Base-by-base conservation (phyloP, 306 rosid species). In the Glycine latifolia region DNA sequence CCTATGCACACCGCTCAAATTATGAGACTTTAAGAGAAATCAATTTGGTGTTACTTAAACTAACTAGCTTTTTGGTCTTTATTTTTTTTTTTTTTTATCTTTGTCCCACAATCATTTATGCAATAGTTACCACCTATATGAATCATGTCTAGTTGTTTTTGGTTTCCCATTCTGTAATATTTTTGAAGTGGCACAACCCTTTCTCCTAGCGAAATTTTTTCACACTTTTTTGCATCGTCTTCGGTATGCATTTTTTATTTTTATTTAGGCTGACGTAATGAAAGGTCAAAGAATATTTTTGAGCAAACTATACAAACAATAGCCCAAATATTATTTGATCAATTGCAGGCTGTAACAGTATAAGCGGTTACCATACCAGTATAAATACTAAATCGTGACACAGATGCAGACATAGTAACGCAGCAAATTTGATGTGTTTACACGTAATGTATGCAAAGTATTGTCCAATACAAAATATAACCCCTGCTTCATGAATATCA, bases 101-200 rank as follows among this genome's bases (percentile, higher is more conserved):
- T 67, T 73, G 58, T 56, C 81, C 35, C 69, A 12, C 71, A 73
- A 84, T 79, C 78, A 84, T 83, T 83, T 47, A 70, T 76, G 74
- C 60, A 59, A 70, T 69, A 39, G 58, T 66, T 49, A 76, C 12
- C 67, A 41, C 67, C 67, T 76, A 68, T 20, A 50, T 26, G 2
- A 0, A 26, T 26, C 0, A 26, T 26, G 31, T 26, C 31, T 50
- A 47, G 43, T 84, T 79, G 69, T 58, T 68, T 67, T 68, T 81
- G 43, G 71, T 76, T 78, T 59, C 77, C 77, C 56, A 48, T 76
- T 75, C 47, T 7, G 8, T 65, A 52, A 53, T 74, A 53, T 35
- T 74, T 54, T 54, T 33, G 1, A 69, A 75, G 49, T 59, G 47
- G 62, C 71, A 47, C n/a, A 52, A 56, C 49, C 49, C 33, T 48